phyloP scores from a whole-genome alignment of 1,284 basidiomycete species.

The Ceratobasidium sp. region DNA sequence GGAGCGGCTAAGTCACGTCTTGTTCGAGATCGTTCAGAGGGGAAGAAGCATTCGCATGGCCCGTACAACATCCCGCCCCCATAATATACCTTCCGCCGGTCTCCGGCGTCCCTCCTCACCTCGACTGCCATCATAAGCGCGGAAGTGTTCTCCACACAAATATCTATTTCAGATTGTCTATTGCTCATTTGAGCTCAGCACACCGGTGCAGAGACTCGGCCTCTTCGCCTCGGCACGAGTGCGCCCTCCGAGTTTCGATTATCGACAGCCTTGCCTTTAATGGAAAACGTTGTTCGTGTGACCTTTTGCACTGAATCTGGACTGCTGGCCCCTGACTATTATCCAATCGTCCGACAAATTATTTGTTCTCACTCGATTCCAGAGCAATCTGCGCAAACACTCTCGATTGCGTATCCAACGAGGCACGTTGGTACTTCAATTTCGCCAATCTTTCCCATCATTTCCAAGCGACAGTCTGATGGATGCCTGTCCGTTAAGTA shows the following conservation, averaged over 20 bases:
- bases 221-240: constrained; percentile 4
- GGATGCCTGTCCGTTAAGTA: constrained; percentile 6
- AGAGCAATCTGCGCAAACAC: too few relatives aligned
- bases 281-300: constrained; percentile 13
- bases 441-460: constrained; percentile 7
- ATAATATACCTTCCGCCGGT: constrained; percentile 5
- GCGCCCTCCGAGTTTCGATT: not conserved
- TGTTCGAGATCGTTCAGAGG: not conserved
- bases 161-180: constrained; percentile 9
- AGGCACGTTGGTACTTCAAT: not conserved
- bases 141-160: not conserved
- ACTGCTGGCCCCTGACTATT: not conserved
- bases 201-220: constrained; percentile 17
- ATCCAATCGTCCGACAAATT: not conserved
- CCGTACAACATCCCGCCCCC: not conserved
- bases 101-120: constrained; percentile 3
- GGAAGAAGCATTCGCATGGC: constrained; percentile 25
- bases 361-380: not conserved
- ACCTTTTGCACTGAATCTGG: constrained; percentile 4
- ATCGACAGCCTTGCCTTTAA: not conserved
- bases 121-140: constrained; percentile 21
- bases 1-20: constrained; percentile 1
- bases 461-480: not conserved
- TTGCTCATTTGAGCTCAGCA: constrained; percentile 29
- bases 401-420: not conserved